Base-by-base conservation (phyloP, 169 alveolate genomes). In the Plasmodium vivax region DNA sequence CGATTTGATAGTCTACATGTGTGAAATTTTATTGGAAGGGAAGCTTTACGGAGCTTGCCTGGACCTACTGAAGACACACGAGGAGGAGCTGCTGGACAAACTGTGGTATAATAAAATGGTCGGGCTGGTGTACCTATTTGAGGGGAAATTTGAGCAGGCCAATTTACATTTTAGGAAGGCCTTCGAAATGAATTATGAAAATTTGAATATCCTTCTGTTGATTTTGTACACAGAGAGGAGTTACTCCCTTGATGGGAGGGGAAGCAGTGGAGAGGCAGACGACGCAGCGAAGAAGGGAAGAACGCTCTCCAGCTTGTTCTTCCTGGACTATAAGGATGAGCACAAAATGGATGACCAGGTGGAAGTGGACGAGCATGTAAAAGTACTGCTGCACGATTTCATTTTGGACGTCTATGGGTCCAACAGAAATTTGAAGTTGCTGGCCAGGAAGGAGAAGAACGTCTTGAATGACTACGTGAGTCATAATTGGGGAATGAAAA, bases 331-430 rank as follows among this genome's bases (percentile, higher is more conserved):
- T 30, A 90, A 90, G 68, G 30, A 90, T 68, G 91, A 90, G 32
- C 94, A 90, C 34, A 90, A 72, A 16, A 41, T n/a, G 79, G 74
- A 79, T 41, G 83, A 79, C 80, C 36, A 90, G 58, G 90, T 90
- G 6, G 41, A 62, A 27, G 51, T 90, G 2, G 45, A 80, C 1
- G 72, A 80, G 23, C 43, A 74, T 62, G 83, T 45, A 0, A 90
- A 90, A n/a, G 80, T 90, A 23, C 16, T 90, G 12, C 72, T 90
- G 43, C 88, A 90, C 73, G 94, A 90, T 12, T 90, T 62, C 7
- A 90, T 90, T 80, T 90, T 90, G 68, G 91, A 90, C 51, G 72
- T 80, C 16, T 90, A 90, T 62, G 94, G 94, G 32, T 90, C 94
- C 1, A 81, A 90, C n/a, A 90, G 83, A 79, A 90, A 90, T 71